Evolutionary conservation across 805 yeast species (phyloP).

Genomic region (Starmerella cellae): DNA sequence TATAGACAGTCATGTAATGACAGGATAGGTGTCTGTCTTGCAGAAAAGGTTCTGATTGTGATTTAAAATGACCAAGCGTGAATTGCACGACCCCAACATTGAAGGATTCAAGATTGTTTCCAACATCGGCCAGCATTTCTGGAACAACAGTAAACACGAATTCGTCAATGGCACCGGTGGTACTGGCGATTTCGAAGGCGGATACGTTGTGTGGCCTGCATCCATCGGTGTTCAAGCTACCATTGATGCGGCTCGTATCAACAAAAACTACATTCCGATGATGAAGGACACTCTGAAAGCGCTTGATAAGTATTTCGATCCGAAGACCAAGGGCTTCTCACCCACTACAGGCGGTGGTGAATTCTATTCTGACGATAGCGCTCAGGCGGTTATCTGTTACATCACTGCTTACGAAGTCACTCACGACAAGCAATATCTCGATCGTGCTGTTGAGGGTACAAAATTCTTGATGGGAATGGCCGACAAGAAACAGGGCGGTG

Average conservation of each 20-base stretch:
- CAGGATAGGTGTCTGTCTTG: no score
- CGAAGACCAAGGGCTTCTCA: constrained; percentile 41
- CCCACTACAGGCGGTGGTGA: constrained; percentile 53
- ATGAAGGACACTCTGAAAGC: constrained; percentile 40
- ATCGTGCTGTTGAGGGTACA: constrained; percentile 44
- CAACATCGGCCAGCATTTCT: constrained; percentile 20
- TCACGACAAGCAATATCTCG: constrained; percentile 39
- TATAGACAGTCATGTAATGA: no score
- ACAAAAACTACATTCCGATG: constrained; percentile 40
- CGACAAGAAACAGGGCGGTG: constrained; percentile 44
- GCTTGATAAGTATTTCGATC: constrained; percentile 40
- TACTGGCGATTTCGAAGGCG: constrained; percentile 41
- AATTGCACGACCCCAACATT: constrained; percentile 22
- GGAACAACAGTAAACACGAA: constrained; percentile 19
- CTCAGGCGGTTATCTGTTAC: constrained; percentile 55
- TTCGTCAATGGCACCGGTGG: constrained; percentile 24
- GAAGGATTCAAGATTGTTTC: constrained; percentile 23
- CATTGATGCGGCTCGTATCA: constrained; percentile 45
- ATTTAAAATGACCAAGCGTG: constrained; percentile 2
- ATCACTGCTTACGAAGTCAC: constrained; percentile 59
- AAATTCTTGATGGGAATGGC: constrained; percentile 51
- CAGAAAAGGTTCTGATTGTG: background rate
- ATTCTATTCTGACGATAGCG: constrained; percentile 62
- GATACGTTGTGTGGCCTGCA: constrained; percentile 54
- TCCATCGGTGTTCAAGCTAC: constrained; percentile 54